Evolutionary conservation across 768 basidiomycete species (phyloP), one percentile per base, ranked within the genome.

Genomic region (Pleurotus citrinopileatus): DNA sequence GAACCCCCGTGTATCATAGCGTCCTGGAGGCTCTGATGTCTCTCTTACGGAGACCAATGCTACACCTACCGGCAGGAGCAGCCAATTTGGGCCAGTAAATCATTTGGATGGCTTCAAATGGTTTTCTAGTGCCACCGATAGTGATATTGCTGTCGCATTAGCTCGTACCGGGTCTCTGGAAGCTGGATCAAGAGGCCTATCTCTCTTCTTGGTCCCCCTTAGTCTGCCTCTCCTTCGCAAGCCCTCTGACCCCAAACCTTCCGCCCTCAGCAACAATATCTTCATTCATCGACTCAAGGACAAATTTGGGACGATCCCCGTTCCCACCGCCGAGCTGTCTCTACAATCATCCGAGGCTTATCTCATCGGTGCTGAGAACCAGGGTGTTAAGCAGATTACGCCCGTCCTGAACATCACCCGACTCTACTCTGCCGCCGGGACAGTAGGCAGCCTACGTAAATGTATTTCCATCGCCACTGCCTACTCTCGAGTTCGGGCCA

Each of bases 101-200:
- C 70, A 62, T 17, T 65, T 90, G 19, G 72, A 89, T 58, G 87
- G 89, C 2, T 81, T 90, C 65, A 91, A 90, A 69, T 91, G 89
- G 89, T 91, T 91, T 67, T 89, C 89, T 13, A 88, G 86, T 59
- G 90, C 90, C 1, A 88, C 88, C 0, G 90, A 91, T 60, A 82
- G 85, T 57, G 73, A 91, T 55, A 71, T 90, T 7, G 78, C 87
- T 0, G 74, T 91, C 22, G 87, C 86, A 1, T 71, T 91, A 4
- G 90, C 87, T 4, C 84, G 89, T 32, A 90, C 89, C 1, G 88
- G 86, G 0, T 65, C 79, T 0, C 55, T 64, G 23, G 59, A 71
- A 44, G 67, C 73, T 10, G 88, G 89, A 4, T 84, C 88, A 0
- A 78, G 82, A 7, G 80, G 79, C 0, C 76, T 91, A 10, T 90